These are phyloP conservation scores for Phytopythium helicoides DNA, from an alignment of 352 stramenopile genomes.

Conservation along the genomic window DNA sequence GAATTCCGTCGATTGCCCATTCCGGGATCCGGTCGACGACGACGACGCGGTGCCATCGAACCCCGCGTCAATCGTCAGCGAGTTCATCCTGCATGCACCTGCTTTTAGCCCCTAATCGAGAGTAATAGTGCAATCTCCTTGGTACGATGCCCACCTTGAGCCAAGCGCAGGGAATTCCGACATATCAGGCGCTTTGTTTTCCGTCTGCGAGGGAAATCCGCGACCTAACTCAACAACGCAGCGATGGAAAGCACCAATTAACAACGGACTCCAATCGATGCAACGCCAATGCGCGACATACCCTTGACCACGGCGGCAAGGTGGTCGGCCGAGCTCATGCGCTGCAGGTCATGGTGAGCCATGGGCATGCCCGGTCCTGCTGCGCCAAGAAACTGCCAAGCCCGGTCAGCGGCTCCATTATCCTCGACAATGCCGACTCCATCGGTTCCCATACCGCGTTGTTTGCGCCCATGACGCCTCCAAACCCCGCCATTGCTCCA, in stretches of 20 bases:
- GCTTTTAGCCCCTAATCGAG: background rate
- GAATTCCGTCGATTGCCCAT: constrained; percentile 68
- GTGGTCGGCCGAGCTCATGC: constrained; percentile 50
- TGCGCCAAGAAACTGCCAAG: constrained; percentile 49
- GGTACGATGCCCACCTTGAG: constrained; percentile 31
- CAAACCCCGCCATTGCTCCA: constrained; percentile 45
- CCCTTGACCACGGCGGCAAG: constrained; percentile 26
- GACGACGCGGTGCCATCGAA: constrained; percentile 29
- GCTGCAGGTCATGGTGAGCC: constrained; percentile 51
- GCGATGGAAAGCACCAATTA: background rate
- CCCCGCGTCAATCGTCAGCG: constrained; percentile 49
- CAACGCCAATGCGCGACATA: constrained; percentile 5
- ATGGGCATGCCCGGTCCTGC: constrained; percentile 27
- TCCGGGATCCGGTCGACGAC: constrained; percentile 21
- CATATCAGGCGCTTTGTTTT: constrained; percentile 81
- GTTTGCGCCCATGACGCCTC: constrained; percentile 33
- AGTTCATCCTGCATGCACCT: constrained; percentile 46
- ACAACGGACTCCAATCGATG: background rate
- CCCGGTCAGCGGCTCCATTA: background rate
- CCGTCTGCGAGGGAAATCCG: constrained; percentile 41
- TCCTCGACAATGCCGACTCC: background rate
- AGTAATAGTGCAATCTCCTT: background rate
- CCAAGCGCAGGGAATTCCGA: constrained; percentile 79
- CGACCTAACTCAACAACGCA: too few relatives aligned
- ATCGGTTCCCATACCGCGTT: constrained; percentile 30